phyloP scores from a whole-genome alignment of 2,329 filamentous ascomycete species.

The Erysiphe pulchra region DNA sequence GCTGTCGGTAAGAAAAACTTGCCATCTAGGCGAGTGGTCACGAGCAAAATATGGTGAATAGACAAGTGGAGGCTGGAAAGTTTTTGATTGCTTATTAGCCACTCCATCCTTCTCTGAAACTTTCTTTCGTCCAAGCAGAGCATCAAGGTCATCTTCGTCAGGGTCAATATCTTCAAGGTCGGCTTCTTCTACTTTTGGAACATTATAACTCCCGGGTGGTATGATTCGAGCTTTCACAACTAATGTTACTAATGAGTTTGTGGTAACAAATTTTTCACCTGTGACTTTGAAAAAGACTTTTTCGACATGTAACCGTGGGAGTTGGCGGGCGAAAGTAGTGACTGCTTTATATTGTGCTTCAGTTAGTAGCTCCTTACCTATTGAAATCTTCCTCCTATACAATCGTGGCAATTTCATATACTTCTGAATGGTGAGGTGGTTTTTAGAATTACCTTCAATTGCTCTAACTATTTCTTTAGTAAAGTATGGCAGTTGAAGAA shows the following conservation, averaged over 20 bases:
- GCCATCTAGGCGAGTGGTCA: conserved; percentile 76
- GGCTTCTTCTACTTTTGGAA: conserved; percentile 48
- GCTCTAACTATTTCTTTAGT: conserved; percentile 37
- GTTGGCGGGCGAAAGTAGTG: conserved; percentile 52
- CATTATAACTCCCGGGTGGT: conserved; percentile 52
- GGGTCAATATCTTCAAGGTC: conserved; percentile 83
- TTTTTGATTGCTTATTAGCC: conserved; percentile 30
- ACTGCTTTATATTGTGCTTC: conserved; percentile 54
- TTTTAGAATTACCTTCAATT: conserved; percentile 50
- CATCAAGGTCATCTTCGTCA: conserved; percentile 75
- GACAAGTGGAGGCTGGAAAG: conserved; percentile 58
- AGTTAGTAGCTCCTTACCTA: conserved; percentile 44
- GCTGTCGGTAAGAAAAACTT: conserved; percentile 79
- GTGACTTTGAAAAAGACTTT: conserved; percentile 97
- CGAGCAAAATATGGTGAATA: conserved; percentile 77
- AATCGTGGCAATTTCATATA: conserved; percentile 69
- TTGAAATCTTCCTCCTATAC: conserved; percentile 42
- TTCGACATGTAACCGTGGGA: conserved; percentile 62
- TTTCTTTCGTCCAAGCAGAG: conserved; percentile 51
- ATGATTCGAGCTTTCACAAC: conserved; percentile 89
- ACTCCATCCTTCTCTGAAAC: conserved; percentile 37
- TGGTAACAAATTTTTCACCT: conserved; percentile 79
- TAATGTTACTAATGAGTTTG: conserved; percentile 74
- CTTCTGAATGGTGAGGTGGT: conserved; percentile 54
- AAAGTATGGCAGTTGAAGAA: conserved; percentile 79